These are phyloP conservation scores for Podila epicladia DNA, from an alignment of 192 early-diverging fungal genomes.

Conservation along the genomic window DNA sequence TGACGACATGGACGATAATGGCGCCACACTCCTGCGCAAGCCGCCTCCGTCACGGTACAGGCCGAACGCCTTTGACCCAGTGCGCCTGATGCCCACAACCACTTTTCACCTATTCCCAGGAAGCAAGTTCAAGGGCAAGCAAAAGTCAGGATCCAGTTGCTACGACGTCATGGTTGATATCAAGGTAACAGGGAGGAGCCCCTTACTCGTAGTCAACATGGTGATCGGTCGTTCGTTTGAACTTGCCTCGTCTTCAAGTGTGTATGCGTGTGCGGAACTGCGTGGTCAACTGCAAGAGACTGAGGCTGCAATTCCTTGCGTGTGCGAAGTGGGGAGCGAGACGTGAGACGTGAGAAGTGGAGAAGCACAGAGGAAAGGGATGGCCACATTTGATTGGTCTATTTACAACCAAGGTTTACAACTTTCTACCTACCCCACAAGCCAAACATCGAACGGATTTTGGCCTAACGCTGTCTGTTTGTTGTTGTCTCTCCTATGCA, in stretches of 20 bases:
- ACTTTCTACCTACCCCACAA: too few relatives aligned
- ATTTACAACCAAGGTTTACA: neutral
- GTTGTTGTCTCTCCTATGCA: conserved; percentile 4
- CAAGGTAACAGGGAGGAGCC: conserved; percentile 60
- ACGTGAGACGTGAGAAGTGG: too few relatives aligned
- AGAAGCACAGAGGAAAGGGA: too few relatives aligned
- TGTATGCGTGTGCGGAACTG: too few relatives aligned
- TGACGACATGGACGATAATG: neutral
- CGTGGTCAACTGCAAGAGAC: too few relatives aligned
- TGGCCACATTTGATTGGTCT: too few relatives aligned
- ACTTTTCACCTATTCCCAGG: conserved; percentile 68
- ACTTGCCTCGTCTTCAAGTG: too few relatives aligned
- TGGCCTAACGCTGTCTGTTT: neutral
- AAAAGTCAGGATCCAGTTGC: conserved; percentile 65
- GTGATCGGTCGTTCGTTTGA: too few relatives aligned
- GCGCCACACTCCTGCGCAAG: neutral
- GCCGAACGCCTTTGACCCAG: conserved; percentile 14
- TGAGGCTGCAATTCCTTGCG: too few relatives aligned
- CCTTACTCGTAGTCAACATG: neutral
- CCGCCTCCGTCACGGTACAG: neutral
- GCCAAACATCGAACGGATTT: neutral
- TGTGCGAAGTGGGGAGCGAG: too few relatives aligned
- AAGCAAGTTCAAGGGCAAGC: conserved; percentile 71
- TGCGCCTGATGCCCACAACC: conserved; percentile 29
- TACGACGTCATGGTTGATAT: conserved; percentile 79